Evolutionary conservation across 163 green algal genomes (phyloP).

Genomic region (Chloroidium sp.): DNA sequence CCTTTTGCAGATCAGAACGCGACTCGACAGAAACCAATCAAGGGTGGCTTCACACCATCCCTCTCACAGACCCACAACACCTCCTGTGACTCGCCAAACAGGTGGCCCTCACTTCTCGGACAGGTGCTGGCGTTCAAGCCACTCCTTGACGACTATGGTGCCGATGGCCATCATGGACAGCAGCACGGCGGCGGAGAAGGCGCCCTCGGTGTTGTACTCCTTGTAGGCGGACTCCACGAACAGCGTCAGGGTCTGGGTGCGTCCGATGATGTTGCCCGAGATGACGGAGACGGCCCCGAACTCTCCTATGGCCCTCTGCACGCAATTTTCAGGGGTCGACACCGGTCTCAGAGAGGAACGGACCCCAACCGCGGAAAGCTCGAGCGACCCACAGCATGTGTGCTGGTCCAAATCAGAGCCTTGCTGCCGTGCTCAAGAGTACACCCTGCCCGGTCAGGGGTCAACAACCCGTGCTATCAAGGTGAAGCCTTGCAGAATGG

Average conservation of each 20-base stretch:
- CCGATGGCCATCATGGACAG: conserved; percentile 65
- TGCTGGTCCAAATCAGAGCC: neutral
- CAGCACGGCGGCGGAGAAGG: conserved; percentile 75
- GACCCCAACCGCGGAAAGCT: no score
- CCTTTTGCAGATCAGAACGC: no score
- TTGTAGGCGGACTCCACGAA: conserved; percentile 83
- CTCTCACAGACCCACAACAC: no score
- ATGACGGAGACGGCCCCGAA: conserved; percentile 86
- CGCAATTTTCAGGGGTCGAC: no score
- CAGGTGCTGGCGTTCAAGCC: conserved; percentile 40
- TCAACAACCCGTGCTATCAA: no score
- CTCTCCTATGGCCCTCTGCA: conserved; percentile 77
- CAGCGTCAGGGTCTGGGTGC: conserved; percentile 83
- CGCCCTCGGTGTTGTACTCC: conserved; percentile 78
- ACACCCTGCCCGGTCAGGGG: no score
- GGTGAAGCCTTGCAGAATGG: no score
- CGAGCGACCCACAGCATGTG: neutral
- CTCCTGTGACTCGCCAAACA: no score
- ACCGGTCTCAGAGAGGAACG: neutral
- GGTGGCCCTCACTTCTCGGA: neutral
- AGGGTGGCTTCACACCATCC: no score
- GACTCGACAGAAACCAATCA: no score
- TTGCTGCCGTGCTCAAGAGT: no score
- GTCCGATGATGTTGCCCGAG: conserved; percentile 78
- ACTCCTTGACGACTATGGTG: conserved; percentile 75